phyloP scores from a whole-genome alignment of 2,329 filamentous ascomycete species.

The Fusarium cyanostomum region DNA sequence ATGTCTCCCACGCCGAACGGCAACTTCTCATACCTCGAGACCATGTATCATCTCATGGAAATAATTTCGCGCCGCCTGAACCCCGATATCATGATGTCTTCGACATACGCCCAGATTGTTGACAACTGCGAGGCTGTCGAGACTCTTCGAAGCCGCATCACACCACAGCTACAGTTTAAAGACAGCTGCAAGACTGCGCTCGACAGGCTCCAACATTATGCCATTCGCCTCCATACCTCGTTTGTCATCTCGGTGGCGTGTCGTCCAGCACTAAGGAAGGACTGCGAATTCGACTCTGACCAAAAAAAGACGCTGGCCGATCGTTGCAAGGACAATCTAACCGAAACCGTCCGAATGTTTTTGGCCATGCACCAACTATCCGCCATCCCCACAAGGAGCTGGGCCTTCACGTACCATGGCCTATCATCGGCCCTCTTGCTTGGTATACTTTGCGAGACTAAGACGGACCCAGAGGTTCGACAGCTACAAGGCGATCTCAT shows the following conservation, averaged over 20 bases:
- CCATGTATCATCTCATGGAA: slow-evolving; percentile 71
- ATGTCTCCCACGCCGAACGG: slow-evolving; percentile 54
- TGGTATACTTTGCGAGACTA: slow-evolving; percentile 70
- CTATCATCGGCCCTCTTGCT: slow-evolving; percentile 72
- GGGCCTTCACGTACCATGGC: slow-evolving; percentile 75
- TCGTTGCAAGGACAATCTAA: slow-evolving; percentile 69
- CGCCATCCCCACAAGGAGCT: slow-evolving; percentile 72
- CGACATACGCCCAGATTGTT: slow-evolving; percentile 64
- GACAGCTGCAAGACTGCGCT: slow-evolving; percentile 71
- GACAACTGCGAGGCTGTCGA: slow-evolving; percentile 66
- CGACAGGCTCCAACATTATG: slow-evolving; percentile 71
- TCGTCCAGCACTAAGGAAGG: slow-evolving; percentile 67
- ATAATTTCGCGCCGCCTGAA: slow-evolving; percentile 67
- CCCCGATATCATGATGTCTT: slow-evolving; percentile 61
- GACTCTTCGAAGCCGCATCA: slow-evolving; percentile 58
- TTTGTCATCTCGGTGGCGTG: slow-evolving; percentile 74
- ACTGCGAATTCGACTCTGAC: slow-evolving; percentile 58
- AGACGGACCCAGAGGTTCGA: slow-evolving; percentile 69
- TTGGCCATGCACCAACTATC: slow-evolving; percentile 74
- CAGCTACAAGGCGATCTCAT: slow-evolving; percentile 72
- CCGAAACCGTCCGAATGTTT: slow-evolving; percentile 74
- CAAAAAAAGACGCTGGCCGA: slow-evolving; percentile 66
- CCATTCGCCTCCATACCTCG: slow-evolving; percentile 70
- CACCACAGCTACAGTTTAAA: slow-evolving; percentile 65
- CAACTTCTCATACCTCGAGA: slow-evolving; percentile 68